These are phyloP conservation scores for Fusarium sulawesiense DNA, from an alignment of 2,329 filamentous ascomycete species.

Conservation along the genomic window DNA sequence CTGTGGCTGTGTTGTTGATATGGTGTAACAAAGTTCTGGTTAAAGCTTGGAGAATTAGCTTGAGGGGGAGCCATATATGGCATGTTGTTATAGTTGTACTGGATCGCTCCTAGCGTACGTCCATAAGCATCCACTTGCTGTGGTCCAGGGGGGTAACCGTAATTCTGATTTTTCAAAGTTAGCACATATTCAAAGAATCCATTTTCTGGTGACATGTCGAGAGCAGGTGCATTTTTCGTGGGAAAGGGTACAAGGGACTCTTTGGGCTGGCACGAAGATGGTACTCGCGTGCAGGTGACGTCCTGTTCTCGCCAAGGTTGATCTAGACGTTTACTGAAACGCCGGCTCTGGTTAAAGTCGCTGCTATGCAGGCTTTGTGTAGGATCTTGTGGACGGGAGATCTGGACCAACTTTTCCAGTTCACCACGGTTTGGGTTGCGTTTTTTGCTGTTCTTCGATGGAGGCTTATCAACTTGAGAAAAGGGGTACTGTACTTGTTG, in stretches of 20 bases:
- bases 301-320: constrained; percentile 48
- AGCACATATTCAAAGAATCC: constrained; percentile 80
- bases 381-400: constrained; percentile 53
- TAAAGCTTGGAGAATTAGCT: constrained; percentile 63
- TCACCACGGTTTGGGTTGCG: constrained; percentile 58
- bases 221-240: constrained; percentile 41
- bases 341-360: constrained; percentile 55
- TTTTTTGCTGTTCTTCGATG: constrained; percentile 58
- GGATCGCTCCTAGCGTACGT: constrained; percentile 51
- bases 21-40: constrained; percentile 57
- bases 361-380: constrained; percentile 50
- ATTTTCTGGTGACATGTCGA: constrained; percentile 76
- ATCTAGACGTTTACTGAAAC: constrained; percentile 60
- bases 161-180: constrained; percentile 75
- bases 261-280: constrained; percentile 36
- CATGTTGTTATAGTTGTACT: constrained; percentile 59
- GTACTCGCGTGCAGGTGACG: constrained; percentile 34
- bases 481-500: constrained; percentile 69
- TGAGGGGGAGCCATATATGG: constrained; percentile 62
- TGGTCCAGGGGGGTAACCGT: constrained; percentile 61
- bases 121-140: constrained; percentile 54
- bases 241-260: constrained; percentile 20
- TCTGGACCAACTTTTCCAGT: constrained; percentile 58
- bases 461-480: constrained; percentile 51
- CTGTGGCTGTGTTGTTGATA: constrained; percentile 67